A percentile compares a stretch with the other conserved stretches of the same genome.
Evolutionary conservation across 192 early-diverging fungal species (phyloP).

Genomic region (Gamsiella multidivaricata): DNA sequence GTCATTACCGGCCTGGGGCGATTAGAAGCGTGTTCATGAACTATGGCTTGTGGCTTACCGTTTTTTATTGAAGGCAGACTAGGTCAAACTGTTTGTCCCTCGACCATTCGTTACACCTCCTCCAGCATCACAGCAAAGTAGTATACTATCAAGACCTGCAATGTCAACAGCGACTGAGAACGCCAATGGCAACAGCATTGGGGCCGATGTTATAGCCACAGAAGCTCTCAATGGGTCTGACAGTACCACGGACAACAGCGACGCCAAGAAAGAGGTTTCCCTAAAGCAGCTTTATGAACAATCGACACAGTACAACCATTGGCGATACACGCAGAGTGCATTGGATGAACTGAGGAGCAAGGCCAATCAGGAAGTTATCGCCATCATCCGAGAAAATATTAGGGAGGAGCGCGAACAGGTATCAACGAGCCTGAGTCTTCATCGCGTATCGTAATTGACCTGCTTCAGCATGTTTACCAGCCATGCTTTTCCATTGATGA

Average conservation of each 20-base stretch:
- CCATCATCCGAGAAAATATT: slow-evolving; percentile 68
- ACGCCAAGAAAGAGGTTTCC: slow-evolving; percentile 12
- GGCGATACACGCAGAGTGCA: slow-evolving; percentile 69
- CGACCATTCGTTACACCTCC: no score
- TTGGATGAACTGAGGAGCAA: slow-evolving; percentile 67
- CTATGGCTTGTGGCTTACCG: no score
- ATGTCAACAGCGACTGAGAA: slow-evolving; percentile 9
- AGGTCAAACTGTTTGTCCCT: no score
- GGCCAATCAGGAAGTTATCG: slow-evolving; percentile 64
- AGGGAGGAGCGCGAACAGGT: slow-evolving; percentile 63
- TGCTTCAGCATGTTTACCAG: not conserved
- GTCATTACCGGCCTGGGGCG: no score
- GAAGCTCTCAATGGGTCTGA: not conserved
- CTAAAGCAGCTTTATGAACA: slow-evolving; percentile 70
- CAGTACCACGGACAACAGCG: not conserved
- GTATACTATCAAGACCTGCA: no score
- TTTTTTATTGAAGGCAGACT: no score
- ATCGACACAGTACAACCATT: slow-evolving; percentile 79
- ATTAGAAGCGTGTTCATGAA: no score
- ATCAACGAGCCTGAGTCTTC: no score
- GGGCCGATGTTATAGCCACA: not conserved
- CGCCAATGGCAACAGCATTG: not conserved
- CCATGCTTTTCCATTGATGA: not conserved
- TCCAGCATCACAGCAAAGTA: no score
- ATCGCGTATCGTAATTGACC: not conserved